Base-by-base conservation (phyloP, 768 basidiomycete species). In the button mushroom (Agaricus bisporus) region DNA sequence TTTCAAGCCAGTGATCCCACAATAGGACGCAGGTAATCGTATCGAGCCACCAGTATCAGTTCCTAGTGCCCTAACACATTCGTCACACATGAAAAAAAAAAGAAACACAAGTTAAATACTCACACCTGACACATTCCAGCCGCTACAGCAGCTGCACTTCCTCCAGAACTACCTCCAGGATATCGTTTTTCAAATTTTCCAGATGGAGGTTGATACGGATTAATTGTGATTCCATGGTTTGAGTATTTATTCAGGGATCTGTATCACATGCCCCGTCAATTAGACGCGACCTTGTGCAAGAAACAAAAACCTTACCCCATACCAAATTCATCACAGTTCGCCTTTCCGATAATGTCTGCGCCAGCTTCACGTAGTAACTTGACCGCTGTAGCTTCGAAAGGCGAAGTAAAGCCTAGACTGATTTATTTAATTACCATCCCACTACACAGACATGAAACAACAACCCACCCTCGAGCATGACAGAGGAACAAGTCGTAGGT, bases 31-130 rank as follows among this genome's bases (percentile, higher is more conserved):
- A 0, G 97, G 97, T 2, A 99, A 73, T 38, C 95, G 81, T 9
- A 87, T 85, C 5, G 97, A 98, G 0, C 95, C 97, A 7, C 97
- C 95, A 0, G 95, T 98, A 65, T 99, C 97, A 2, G 94, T 95
- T 0, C 86, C 91, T 18, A 98, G 65, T 0, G 95, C 93, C 15
- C 95, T 97, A 46, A 2, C 36, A 18, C 22, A 45, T 37, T 28
- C 45, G 32, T 41, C 18, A 17, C 28, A 42, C 20, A 25, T 35
- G 15, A 22, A 22, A 37, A 35, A 22, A 37, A 35, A 32, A 26
- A 5, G 14, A 11, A 14, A 39, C 32, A 35, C 56, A 41, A 35
- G 53, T 11, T 36, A 37, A 28, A 39, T 9, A 76, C 91, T 69
- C 60, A 95, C 95, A 83, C 88, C 63, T 85, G 76, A 63, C 90